Evolutionary conservation across 1,139 yeast genomes (phyloP), one percentile per base, ranked within the genome.

Genomic region (Nakaseomyces glabratus): DNA sequence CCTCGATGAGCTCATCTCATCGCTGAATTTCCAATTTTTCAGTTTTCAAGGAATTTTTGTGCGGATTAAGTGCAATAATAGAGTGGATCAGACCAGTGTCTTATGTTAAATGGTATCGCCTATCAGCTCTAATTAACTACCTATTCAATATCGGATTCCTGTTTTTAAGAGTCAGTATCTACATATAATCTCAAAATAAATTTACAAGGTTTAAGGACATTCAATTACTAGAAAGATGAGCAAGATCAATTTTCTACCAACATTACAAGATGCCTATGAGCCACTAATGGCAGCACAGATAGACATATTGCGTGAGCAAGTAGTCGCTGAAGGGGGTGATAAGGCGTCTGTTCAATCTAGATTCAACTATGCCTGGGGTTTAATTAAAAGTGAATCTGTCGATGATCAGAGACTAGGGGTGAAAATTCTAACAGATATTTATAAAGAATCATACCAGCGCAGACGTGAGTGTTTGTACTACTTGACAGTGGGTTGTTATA

Each of bases 361-460:
- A 40, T 93, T 93, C 68, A 93, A 90, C 59, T 84, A 82, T 51
- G 94, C 96, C 1, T 93, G 99, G 98, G 98, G 94, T 1, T 65
- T 90, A 36, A 73, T 93, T 43, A 86, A 86, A 55, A 76, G 94
- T 4, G 52, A 60, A 34, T 63, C 66, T 30, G 66, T 66, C 16
- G 68, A 66, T 33, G 78, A 82, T 41, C 94, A 84, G 52, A 71
- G 78, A 46, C 68, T 78, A 36, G 99, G 97, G 0, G 76, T 93
- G 17, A 76, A 73, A 38, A 67, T 88, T 23, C 65, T 93, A 41
- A 71, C 90, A 0, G 76, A 76, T 36, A 71, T 84, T 30, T 88
- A 79, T 60, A 74, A 76, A 47, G 85, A 75, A 35, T 80, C 81
- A 0, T 90, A 95, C 0, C 72, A 74, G 37, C 73, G 95, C 61